phyloP scores from a whole-genome alignment of 2,329 filamentous ascomycete species.

The Trichophyton equinum region DNA sequence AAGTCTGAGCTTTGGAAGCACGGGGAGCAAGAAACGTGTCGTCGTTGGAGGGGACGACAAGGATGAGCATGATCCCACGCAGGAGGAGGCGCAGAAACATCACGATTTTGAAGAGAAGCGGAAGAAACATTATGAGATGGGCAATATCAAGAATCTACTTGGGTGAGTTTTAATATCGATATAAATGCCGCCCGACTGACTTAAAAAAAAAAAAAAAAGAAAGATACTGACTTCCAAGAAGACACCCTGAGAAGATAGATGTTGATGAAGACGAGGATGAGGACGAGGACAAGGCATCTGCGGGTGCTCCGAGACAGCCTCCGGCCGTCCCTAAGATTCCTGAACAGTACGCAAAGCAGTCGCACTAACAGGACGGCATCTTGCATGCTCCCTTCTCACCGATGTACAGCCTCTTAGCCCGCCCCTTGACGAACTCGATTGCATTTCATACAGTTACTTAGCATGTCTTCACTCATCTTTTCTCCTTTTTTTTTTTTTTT shows the following conservation, averaged over 20 bases:
- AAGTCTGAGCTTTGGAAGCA: slow-evolving; percentile 29
- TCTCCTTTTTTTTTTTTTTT: not conserved
- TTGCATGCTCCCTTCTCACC: not conserved
- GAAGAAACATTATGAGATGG: slow-evolving; percentile 99
- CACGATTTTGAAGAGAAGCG: slow-evolving; percentile 77
- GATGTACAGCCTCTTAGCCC: not conserved
- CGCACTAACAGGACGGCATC: not conserved
- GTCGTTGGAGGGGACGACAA: slow-evolving; percentile 50
- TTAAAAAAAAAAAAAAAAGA: too few relatives aligned
- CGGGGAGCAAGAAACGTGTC: slow-evolving; percentile 53
- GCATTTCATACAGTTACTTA: not conserved
- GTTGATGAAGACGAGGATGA: slow-evolving; percentile 22
- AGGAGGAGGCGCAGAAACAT: slow-evolving; percentile 81
- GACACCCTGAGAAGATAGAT: slow-evolving; percentile 53
- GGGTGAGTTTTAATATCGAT: slow-evolving; percentile 42
- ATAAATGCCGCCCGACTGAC: not conserved
- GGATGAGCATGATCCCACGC: slow-evolving; percentile 33
- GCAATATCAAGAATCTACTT: slow-evolving; percentile 74
- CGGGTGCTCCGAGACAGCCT: slow-evolving; percentile 13
- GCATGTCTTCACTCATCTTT: not conserved
- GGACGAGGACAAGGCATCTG: not conserved
- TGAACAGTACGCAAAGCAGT: slow-evolving; percentile 9
- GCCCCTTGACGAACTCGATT: not conserved
- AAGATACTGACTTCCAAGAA: slow-evolving; percentile 12
- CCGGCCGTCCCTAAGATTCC: slow-evolving; percentile 26